A percentile compares a stretch with the other conserved stretches of the same genome.
phyloP scores from a whole-genome alignment of 2,329 filamentous ascomycete genomes.

The Hirsutella minnesotensis region DNA sequence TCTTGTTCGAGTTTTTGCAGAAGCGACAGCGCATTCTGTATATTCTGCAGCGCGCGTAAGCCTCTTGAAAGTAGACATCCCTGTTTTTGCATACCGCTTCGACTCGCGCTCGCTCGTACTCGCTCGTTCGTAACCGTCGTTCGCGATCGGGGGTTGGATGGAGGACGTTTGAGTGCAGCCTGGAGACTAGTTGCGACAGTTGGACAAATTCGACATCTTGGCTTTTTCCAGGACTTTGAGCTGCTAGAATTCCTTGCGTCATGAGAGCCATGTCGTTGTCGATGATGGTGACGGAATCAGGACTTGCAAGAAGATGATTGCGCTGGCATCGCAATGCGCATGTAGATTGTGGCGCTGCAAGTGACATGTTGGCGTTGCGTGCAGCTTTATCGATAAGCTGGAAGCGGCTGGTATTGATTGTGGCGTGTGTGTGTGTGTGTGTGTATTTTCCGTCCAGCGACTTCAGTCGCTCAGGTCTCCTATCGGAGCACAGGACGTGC shows the following conservation, averaged over 20 bases:
- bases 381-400: background rate
- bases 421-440: no score
- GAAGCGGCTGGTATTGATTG: no score
- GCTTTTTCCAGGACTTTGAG: constrained; percentile 6
- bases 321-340: background rate
- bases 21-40: constrained; percentile 58
- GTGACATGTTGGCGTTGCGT: constrained; percentile 1
- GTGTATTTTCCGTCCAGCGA: no score
- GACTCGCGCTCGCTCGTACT: constrained; percentile 46
- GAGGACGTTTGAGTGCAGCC: constrained; percentile 54
- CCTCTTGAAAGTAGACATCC: no score
- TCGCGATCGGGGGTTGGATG: constrained; percentile 48
- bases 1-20: constrained; percentile 63
- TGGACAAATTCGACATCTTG: constrained; percentile 27
- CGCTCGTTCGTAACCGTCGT: constrained; percentile 43
- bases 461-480: no score
- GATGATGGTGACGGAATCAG: background rate
- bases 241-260: constrained; percentile 9
- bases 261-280: constrained; percentile 15
- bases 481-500: no score
- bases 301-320: background rate
- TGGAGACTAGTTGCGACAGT: constrained; percentile 51
- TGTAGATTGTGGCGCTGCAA: background rate
- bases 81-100: constrained; percentile 32
- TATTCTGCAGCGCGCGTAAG: constrained; percentile 39